These are phyloP conservation scores for Adenanthera pavonina DNA, from an alignment of 306 rosid genomes.

Conservation along the genomic window DNA sequence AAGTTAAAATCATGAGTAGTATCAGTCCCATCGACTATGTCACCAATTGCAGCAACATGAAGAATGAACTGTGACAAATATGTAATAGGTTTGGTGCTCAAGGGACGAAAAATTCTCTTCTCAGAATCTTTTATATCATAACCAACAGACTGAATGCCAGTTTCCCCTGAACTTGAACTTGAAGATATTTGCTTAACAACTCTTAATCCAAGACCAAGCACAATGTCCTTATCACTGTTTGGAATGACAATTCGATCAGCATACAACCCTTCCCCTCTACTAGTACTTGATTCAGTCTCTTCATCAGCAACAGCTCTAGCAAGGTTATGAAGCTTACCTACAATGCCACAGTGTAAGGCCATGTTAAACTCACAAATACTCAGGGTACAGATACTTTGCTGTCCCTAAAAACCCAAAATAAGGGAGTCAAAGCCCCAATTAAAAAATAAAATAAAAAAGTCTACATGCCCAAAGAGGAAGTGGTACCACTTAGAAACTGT, in stretches of 20 bases:
- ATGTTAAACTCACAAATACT: conserved; percentile 34
- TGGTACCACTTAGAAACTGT: conserved; percentile 89
- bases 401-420: background rate
- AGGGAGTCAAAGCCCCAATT: conserved; percentile 13
- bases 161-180: conserved; percentile 62
- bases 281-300: conserved; percentile 72
- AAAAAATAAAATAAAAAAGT: no score
- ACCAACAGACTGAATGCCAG: conserved; percentile 59
- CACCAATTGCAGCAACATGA: conserved; percentile 96
- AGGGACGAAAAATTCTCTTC: conserved; percentile 78
- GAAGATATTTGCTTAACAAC: conserved; percentile 67
- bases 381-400: conserved; percentile 28
- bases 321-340: conserved; percentile 97
- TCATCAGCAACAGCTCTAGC: conserved; percentile 98
- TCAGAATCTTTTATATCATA: conserved; percentile 85
- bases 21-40: conserved; percentile 97
- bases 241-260: conserved; percentile 66
- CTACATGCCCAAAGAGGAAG: conserved; percentile 29
- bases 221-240: conserved; percentile 68
- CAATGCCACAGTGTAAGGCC: conserved; percentile 38
- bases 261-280: conserved; percentile 71
- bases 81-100: conserved; percentile 84
- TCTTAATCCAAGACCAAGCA: conserved; percentile 89
- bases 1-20: conserved; percentile 98
- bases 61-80: conserved; percentile 93